Evolutionary conservation across 2,329 filamentous ascomycete species (phyloP).

Genomic region (Aspergillus alliaceus): DNA sequence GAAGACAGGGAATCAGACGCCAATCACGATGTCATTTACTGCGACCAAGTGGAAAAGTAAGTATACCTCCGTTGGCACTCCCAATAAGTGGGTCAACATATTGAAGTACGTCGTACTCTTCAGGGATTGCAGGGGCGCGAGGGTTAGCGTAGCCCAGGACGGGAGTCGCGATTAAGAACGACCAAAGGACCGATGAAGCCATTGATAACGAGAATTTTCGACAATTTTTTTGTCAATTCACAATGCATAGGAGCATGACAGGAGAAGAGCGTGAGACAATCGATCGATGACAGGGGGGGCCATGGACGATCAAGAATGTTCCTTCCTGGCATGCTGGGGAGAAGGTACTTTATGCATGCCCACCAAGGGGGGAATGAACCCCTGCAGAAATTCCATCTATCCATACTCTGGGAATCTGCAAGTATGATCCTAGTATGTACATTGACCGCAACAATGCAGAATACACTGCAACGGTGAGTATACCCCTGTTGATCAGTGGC

Average conservation of each 20-base stretch:
- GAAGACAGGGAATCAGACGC: not conserved
- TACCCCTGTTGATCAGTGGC: not conserved
- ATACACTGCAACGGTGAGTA: no score
- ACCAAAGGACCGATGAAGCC: not conserved
- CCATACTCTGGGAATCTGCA: no score
- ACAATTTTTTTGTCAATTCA: no score
- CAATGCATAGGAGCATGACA: not conserved
- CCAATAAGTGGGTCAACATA: slow-evolving; percentile 56
- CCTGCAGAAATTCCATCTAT: not conserved
- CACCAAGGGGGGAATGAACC: not conserved
- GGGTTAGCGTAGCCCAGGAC: slow-evolving; percentile 12
- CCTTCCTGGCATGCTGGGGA: slow-evolving; percentile 3
- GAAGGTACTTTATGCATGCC: not conserved
- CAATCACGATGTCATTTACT: not conserved
- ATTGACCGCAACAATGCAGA: no score
- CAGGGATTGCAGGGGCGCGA: slow-evolving; percentile 6
- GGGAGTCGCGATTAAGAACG: slow-evolving; percentile 8
- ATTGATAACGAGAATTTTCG: not conserved
- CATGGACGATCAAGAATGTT: slow-evolving; percentile 1
- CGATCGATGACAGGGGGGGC: not conserved
- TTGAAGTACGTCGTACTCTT: slow-evolving; percentile 43
- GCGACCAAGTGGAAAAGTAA: not conserved
- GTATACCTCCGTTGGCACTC: slow-evolving; percentile 48
- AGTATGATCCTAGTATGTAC: not conserved
- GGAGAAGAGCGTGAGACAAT: not conserved